Conservation (phyloP, 2,329 filamentous ascomycete genomes). For the Hymenoscyphus salicellus region DNA sequence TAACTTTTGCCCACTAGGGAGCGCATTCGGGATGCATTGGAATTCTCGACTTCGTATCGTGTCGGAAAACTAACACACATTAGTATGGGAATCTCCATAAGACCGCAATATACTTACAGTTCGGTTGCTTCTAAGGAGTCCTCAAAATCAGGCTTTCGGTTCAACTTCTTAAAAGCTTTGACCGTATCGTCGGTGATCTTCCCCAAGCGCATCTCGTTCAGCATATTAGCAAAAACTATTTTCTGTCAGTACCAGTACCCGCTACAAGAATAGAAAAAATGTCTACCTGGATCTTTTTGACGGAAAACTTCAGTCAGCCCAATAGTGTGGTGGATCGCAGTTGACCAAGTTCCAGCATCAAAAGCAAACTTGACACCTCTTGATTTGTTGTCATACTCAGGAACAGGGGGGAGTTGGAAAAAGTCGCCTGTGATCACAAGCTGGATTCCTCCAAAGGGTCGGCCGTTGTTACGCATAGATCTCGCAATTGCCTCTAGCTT, state of each 20-base stretch:
- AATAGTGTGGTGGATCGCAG: conserved; percentile 92
- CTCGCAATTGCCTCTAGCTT: conserved; percentile 89
- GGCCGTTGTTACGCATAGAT: conserved; percentile 80
- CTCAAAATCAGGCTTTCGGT: conserved; percentile 66
- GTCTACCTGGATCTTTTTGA: conserved; percentile 72
- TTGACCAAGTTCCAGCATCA: conserved; percentile 86
- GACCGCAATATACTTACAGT: conserved; percentile 49
- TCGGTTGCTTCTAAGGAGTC: conserved; percentile 83
- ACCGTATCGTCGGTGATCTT: conserved; percentile 75
- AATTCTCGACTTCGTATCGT: conserved; percentile 80
- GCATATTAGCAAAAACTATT: conserved; percentile 81
- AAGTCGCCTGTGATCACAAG: conserved; percentile 95
- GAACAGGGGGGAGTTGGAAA: conserved; percentile 93
- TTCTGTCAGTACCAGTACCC: conserved; percentile 29
- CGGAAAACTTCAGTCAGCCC: conserved; percentile 93
- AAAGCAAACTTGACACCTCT: conserved; percentile 83
- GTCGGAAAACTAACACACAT: conserved; percentile 68
- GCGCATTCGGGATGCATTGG: conserved; percentile 72
- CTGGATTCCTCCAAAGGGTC: conserved; percentile 94
- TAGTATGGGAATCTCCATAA: background rate
- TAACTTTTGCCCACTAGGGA: conserved; percentile 66
- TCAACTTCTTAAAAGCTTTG: conserved; percentile 69
- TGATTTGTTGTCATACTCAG: conserved; percentile 60
- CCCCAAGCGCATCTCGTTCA: conserved; percentile 96
- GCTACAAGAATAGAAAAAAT: conserved; percentile 8